Evolutionary conservation across 1,284 basidiomycete species (phyloP).

Genomic region (Trametes hirsuta): DNA sequence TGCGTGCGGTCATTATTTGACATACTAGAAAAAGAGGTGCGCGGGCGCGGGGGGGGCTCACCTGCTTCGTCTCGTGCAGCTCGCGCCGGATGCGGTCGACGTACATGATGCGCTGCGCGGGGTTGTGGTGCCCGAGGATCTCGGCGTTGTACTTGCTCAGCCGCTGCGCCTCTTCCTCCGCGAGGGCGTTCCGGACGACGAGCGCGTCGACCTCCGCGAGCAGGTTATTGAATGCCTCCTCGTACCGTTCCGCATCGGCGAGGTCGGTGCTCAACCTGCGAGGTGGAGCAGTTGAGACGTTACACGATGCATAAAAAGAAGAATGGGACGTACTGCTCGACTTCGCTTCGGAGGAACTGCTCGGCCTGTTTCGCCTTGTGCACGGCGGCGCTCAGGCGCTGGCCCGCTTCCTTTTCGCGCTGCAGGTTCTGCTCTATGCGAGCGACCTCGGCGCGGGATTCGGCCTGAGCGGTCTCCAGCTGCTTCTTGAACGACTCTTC

Average conservation of each 20-base stretch:
- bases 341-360: conserved; percentile 60
- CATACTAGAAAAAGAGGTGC: background rate
- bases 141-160: conserved; percentile 78
- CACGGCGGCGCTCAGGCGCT: conserved; percentile 51
- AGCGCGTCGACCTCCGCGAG: conserved; percentile 65
- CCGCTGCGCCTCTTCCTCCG: conserved; percentile 68
- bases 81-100: conserved; percentile 73
- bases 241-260: conserved; percentile 59
- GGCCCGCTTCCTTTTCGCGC: conserved; percentile 54
- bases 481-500: conserved; percentile 29
- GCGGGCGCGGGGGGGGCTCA: conserved; percentile 33
- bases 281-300: conserved; percentile 1
- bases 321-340: conserved; percentile 54
- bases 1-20: background rate
- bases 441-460: conserved; percentile 29
- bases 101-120: conserved; percentile 74
- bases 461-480: conserved; percentile 28
- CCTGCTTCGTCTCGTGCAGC: conserved; percentile 72
- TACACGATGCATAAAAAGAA: background rate
- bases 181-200: conserved; percentile 68
- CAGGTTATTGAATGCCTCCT: conserved; percentile 66
- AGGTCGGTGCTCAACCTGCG: conserved; percentile 60
- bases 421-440: conserved; percentile 38
- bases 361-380: conserved; percentile 63
- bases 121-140: conserved; percentile 74